Evolutionary conservation across 2,329 filamentous ascomycete species (phyloP).

Genomic region (Aaosphaeria pasadenensis): DNA sequence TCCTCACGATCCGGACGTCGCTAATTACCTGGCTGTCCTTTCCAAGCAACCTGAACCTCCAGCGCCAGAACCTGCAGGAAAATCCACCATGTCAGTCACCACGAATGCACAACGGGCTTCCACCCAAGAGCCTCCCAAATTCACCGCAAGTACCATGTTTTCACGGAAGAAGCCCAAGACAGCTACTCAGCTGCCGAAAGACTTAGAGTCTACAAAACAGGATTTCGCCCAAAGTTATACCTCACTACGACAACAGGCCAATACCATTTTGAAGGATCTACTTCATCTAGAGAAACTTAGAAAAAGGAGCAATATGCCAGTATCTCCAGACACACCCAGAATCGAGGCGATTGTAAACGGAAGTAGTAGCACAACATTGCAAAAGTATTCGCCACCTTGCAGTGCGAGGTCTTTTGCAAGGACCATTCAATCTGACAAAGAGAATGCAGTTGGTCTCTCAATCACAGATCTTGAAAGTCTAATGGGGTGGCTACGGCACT

Average conservation of each 20-base stretch:
- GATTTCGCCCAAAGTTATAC: constrained; percentile 23
- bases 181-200: constrained; percentile 6
- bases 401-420: constrained; percentile 22
- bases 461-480: constrained; percentile 24
- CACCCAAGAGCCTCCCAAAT: background rate
- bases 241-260: constrained; percentile 20
- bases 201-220: constrained; percentile 19
- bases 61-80: constrained; percentile 1
- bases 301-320: constrained; percentile 17
- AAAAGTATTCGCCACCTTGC: constrained; percentile 6
- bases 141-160: background rate
- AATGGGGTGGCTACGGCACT: constrained; percentile 18
- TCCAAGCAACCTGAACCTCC: constrained; percentile 22
- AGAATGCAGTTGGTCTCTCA: constrained; percentile 17
- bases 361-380: background rate
- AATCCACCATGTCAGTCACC: background rate
- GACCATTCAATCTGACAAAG: constrained; percentile 15
- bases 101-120: background rate
- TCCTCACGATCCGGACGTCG: constrained; percentile 24
- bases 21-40: constrained; percentile 14
- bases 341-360: constrained; percentile 19
- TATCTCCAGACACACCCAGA: constrained; percentile 14
- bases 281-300: constrained; percentile 23
- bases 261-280: constrained; percentile 18
- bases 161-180: background rate